Conservation (phyloP, 768 basidiomycete genomes). For the Phaffia tasmanica region DNA sequence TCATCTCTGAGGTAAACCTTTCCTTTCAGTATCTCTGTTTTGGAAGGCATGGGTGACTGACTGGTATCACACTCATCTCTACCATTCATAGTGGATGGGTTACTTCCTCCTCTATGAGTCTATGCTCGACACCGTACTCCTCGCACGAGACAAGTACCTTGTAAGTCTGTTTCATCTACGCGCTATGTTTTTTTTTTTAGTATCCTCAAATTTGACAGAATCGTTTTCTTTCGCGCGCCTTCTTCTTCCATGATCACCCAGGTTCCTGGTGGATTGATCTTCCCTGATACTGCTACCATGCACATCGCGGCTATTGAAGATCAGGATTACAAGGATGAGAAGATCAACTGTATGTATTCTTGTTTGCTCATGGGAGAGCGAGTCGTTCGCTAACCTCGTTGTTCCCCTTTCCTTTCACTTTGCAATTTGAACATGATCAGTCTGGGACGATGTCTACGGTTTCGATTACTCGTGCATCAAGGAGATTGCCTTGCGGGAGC, state of each 20-base stretch:
- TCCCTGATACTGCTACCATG: constrained; percentile 86
- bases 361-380: too few relatives aligned
- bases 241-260: constrained; percentile 10
- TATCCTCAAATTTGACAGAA: not conserved
- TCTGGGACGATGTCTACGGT: constrained; percentile 99
- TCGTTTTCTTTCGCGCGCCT: not conserved
- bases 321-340: constrained; percentile 98
- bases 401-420: not conserved
- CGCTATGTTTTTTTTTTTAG: not conserved
- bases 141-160: constrained; percentile 93
- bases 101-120: constrained; percentile 98
- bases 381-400: constrained; percentile 2
- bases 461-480: constrained; percentile 99
- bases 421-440: constrained; percentile 40
- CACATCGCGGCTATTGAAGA: constrained; percentile 97
- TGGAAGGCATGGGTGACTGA: not conserved
- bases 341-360: constrained; percentile 79
- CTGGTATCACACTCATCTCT: constrained; percentile 3
- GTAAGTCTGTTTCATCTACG: constrained; percentile 36
- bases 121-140: constrained; percentile 96
- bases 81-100: constrained; percentile 69
- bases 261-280: constrained; percentile 73
- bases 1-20: constrained; percentile 67
- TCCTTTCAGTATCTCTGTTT: not conserved
- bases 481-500: constrained; percentile 91